Evolutionary conservation across 1,284 basidiomycete species (phyloP).

Genomic region (Sporisorium graminicola): DNA sequence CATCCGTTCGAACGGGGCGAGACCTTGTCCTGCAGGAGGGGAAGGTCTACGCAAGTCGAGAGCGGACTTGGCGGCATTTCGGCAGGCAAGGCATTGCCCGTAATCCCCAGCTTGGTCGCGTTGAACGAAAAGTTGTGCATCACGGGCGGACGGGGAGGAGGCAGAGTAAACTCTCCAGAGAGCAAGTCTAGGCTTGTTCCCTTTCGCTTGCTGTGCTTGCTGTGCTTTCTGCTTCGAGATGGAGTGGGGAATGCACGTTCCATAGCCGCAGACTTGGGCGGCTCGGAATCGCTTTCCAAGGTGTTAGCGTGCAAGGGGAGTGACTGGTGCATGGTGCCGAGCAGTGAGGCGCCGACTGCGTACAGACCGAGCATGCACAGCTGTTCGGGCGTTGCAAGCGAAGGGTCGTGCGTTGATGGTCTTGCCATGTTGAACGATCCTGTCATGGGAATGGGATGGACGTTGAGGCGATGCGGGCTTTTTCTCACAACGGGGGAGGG

Average conservation of each 20-base stretch:
- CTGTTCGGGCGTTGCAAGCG: conserved; percentile 14
- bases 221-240: neutral
- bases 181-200: conserved; percentile 15
- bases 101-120: conserved; percentile 20
- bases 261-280: neutral
- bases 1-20: conserved; percentile 4
- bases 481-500: too few relatives aligned
- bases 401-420: neutral
- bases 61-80: conserved; percentile 20
- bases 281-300: neutral
- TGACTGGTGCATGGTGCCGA: conserved; percentile 5
- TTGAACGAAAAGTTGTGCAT: conserved; percentile 14
- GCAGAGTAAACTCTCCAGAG: neutral
- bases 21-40: conserved; percentile 2
- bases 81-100: conserved; percentile 1
- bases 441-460: neutral
- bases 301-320: neutral
- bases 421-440: conserved; percentile 1
- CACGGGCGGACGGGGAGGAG: neutral
- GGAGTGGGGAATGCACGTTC: too few relatives aligned
- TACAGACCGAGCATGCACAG: conserved; percentile 27
- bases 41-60: conserved; percentile 5
- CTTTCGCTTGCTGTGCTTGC: neutral
- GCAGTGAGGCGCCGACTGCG: conserved; percentile 19
- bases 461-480: neutral